A percentile compares a stretch with the other conserved stretches of the same genome.
Conservation (phyloP, 768 basidiomycete genomes). For the Macrolepiota albuminosa region DNA sequence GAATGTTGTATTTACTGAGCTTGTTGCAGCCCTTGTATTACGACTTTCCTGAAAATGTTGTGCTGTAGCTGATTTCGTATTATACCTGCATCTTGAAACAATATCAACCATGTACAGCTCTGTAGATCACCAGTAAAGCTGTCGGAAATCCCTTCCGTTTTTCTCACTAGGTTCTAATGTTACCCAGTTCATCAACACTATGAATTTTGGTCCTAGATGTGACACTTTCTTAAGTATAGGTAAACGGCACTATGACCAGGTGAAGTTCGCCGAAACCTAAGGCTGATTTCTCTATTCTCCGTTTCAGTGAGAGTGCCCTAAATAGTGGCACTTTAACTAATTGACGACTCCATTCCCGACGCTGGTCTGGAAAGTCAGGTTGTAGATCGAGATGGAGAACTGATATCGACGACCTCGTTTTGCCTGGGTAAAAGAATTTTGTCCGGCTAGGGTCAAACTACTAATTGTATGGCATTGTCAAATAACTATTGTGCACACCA, state of each 20-base stretch:
- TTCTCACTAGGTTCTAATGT: background rate
- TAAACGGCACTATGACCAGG: background rate
- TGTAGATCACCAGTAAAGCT: no score
- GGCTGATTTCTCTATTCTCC: constrained; percentile 5
- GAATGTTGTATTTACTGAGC: background rate
- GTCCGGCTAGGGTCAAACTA: constrained; percentile 2
- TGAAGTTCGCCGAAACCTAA: constrained; percentile 2
- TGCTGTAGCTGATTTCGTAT: constrained; percentile 24
- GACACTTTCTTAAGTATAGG: no score
- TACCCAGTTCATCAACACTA: no score
- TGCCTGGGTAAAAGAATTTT: no score
- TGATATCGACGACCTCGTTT: no score
- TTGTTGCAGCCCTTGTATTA: constrained; percentile 47
- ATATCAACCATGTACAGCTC: no score
- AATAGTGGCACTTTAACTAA: constrained; percentile 39
- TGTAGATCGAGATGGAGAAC: no score
- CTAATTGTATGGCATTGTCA: no score
- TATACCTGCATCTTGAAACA: background rate
- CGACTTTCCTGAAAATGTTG: constrained; percentile 39
- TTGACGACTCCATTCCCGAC: constrained; percentile 46
- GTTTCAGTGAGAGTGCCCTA: constrained; percentile 48
- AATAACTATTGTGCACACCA: no score
- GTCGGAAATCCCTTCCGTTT: background rate
- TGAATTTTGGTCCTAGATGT: no score
- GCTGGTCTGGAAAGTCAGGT: constrained; percentile 39